Evolutionary conservation across 83 land plant species (phyloP), one percentile per base, ranked within the genome.

Genomic region (Isoetes engelmannii): DNA sequence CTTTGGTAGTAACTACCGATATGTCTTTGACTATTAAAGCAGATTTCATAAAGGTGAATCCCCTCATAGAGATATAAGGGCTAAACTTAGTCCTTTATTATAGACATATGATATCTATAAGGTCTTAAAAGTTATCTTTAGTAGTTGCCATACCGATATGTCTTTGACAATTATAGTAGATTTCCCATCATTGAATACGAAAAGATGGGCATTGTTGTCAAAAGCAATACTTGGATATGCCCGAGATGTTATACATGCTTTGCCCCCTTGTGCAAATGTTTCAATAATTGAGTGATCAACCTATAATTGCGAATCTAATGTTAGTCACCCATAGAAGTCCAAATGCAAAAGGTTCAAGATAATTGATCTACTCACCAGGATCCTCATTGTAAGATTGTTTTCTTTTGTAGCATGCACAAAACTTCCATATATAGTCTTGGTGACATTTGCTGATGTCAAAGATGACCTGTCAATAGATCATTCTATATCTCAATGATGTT

Each of bases 221-320:
- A 86, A 70, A 7, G 89, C 88, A 54, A 48, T 10, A 0, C 86
- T 87, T 47, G 97, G 97, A 63, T 89, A 89, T n/a, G 84, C 84
- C 46, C 97, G 67, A 0, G 95, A 85, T 8, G 95, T 89, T n/a
- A 85, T 89, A 74, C 76, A 72, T 5, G 76, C 69, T 20, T 91
- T 79, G 6, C 94, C 94, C 7, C 87, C 84, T 72, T 92, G 97
- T 37, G 85, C 91, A 69, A 84, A 89, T 49, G 84, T 76, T 68
- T 92, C 95, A 37, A 89, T 78, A 42, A 92, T 80, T 4, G 94
- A 92, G 61, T 92, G 97, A 73, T 92, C 97, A 45, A 92, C 90
- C 4, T 67, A 5, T 6, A 12, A 49, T 49, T 49, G 53, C 7
- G 12, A 7, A 7, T 49, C 12, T 7, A 12, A 49, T 7, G 12